Conservation (phyloP, 2,329 filamentous ascomycete species). For the Neocucurbitaria cava region DNA sequence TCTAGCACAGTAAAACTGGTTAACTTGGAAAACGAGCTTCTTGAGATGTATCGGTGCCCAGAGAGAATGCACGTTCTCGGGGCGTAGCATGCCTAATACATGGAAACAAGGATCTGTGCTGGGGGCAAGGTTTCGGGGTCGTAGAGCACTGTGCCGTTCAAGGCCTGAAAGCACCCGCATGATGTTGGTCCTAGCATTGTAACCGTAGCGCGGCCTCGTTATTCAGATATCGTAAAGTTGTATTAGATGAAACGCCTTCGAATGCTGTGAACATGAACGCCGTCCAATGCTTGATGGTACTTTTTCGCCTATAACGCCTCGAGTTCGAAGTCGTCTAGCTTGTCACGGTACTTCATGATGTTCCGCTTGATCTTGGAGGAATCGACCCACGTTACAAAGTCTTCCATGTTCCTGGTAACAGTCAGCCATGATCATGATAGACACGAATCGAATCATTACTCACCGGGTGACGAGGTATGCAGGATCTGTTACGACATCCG, state of each 20-base stretch:
- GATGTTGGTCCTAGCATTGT: background rate
- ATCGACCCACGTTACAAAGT: constrained; percentile 96
- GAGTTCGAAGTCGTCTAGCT: constrained; percentile 94
- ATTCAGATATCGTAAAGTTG: constrained; percentile 17
- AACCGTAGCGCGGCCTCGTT: background rate
- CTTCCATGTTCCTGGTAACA: constrained; percentile 75
- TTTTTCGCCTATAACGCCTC: constrained; percentile 31
- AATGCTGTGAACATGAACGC: constrained; percentile 32
- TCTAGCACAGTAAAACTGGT: background rate
- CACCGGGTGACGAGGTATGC: constrained; percentile 81
- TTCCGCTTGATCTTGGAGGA: constrained; percentile 97
- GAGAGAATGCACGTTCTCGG: background rate
- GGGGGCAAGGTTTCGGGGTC: background rate
- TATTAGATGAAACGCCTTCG: constrained; percentile 18
- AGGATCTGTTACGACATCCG: constrained; percentile 87
- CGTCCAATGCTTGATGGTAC: constrained; percentile 13
- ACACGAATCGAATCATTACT: background rate
- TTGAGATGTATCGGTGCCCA: background rate
- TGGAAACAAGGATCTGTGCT: background rate
- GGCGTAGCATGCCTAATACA: background rate
- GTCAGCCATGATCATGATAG: constrained; percentile 6
- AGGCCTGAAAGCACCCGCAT: background rate
- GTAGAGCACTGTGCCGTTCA: background rate
- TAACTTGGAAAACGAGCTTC: background rate
- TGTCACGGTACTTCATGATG: constrained; percentile 92